These are phyloP conservation scores for Paxillus involutus DNA, from an alignment of 768 basidiomycete species.

Conservation along the genomic window DNA sequence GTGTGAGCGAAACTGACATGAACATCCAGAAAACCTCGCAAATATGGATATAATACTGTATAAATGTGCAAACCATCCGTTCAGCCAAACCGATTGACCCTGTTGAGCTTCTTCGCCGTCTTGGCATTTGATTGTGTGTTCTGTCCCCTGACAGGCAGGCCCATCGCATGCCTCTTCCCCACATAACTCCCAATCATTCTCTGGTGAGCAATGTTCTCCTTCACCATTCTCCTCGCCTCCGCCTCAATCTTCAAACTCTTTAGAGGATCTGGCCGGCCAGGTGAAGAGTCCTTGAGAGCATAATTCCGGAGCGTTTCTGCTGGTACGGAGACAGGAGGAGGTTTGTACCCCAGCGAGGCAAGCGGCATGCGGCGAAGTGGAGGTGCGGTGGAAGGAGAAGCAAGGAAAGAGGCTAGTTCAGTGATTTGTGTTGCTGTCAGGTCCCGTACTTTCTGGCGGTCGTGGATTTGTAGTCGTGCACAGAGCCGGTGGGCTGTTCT, in stretches of 20 bases:
- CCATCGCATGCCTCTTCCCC: constrained; percentile 91
- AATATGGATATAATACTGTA: constrained; percentile 12
- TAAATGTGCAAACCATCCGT: constrained; percentile 4
- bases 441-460: constrained; percentile 75
- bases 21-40: constrained; percentile 1
- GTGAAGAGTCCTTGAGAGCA: constrained; percentile 33
- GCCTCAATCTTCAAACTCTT: constrained; percentile 82
- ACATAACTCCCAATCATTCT: constrained; percentile 93
- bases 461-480: constrained; percentile 90
- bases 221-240: constrained; percentile 77
- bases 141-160: constrained; percentile 92
- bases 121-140: constrained; percentile 87
- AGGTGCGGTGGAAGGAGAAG: constrained; percentile 78
- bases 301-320: constrained; percentile 27
- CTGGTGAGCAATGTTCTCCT: constrained; percentile 91
- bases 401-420: constrained; percentile 89
- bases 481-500: constrained; percentile 78
- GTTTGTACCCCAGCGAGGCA: constrained; percentile 51
- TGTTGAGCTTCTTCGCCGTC: constrained; percentile 90
- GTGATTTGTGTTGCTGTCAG: constrained; percentile 88
- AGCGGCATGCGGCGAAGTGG: constrained; percentile 67
- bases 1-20: constrained; percentile 1
- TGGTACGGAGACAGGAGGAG: constrained; percentile 42
- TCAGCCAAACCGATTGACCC: constrained; percentile 61
- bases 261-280: constrained; percentile 57